phyloP scores from a whole-genome alignment of 257 asterid genomes.

The Forsythia suspensa region DNA sequence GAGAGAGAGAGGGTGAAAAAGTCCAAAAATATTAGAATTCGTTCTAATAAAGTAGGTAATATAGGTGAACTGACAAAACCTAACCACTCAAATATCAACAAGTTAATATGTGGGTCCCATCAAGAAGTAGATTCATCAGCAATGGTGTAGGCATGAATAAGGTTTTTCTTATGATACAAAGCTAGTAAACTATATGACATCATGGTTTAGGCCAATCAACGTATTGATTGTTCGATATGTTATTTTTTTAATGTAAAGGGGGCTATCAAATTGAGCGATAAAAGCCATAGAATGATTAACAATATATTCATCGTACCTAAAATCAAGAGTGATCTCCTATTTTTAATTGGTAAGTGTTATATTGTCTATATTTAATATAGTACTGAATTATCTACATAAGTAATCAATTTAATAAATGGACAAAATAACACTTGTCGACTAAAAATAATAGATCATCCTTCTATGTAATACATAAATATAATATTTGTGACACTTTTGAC shows the following conservation, averaged over 20 bases:
- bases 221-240: conserved; percentile 1
- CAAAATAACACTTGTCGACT: too few relatives aligned
- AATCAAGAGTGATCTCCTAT: too few relatives aligned
- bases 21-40: background rate
- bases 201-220: conserved; percentile 41
- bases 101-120: conserved; percentile 25
- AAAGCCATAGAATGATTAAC: conserved; percentile 14
- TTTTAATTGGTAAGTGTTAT: too few relatives aligned
- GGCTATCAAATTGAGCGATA: conserved; percentile 18
- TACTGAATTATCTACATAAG: too few relatives aligned
- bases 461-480: background rate
- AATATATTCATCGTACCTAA: conserved; percentile 5
- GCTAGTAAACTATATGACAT: conserved; percentile 35
- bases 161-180: conserved; percentile 3
- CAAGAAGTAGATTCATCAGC: conserved; percentile 17
- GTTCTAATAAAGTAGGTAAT: conserved; percentile 35
- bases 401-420: too few relatives aligned
- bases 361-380: too few relatives aligned
- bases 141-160: conserved; percentile 24
- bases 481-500: background rate
- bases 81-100: conserved; percentile 27
- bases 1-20: background rate
- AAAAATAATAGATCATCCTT: too few relatives aligned
- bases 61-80: conserved; percentile 38
- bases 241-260: background rate